These are phyloP conservation scores for Ulvella scutata DNA, from an alignment of 139 green algal species.

Conservation along the genomic window DNA sequence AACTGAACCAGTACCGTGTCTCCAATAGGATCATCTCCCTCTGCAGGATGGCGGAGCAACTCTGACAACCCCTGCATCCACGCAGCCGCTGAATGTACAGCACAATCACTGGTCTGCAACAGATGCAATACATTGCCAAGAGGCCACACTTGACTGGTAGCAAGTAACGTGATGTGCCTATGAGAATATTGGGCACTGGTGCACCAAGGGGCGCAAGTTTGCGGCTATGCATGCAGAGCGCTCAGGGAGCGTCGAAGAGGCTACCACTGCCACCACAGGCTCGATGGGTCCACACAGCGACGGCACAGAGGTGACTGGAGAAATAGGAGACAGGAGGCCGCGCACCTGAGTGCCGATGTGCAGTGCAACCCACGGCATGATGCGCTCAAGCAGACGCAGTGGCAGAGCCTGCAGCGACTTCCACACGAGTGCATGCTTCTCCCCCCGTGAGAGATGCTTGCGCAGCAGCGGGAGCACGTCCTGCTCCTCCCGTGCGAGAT, in stretches of 20 bases:
- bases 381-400: conserved; percentile 77
- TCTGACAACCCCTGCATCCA: not conserved
- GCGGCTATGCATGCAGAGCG: too few species aligned
- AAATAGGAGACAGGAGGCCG: not conserved
- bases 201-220: too few species aligned
- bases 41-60: conserved; percentile 52
- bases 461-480: conserved; percentile 70
- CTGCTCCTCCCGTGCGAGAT: conserved; percentile 59
- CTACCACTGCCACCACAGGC: too few species aligned
- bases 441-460: conserved; percentile 28
- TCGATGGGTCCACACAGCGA: too few species aligned
- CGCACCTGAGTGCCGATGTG: not conserved
- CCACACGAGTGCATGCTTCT: conserved; percentile 85
- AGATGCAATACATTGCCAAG: too few species aligned
- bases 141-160: too few species aligned
- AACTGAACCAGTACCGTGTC: conserved; percentile 68
- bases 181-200: too few species aligned
- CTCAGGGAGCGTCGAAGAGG: too few species aligned
- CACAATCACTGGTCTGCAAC: too few species aligned
- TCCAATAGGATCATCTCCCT: conserved; percentile 15
- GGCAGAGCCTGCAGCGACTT: conserved; percentile 77
- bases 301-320: too few species aligned
- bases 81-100: too few species aligned
- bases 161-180: too few species aligned
- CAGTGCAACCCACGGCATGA: conserved; percentile 66